Conservation (phyloP, 192 early-diverging fungal genomes). For the Entomortierella chlamydospora region DNA sequence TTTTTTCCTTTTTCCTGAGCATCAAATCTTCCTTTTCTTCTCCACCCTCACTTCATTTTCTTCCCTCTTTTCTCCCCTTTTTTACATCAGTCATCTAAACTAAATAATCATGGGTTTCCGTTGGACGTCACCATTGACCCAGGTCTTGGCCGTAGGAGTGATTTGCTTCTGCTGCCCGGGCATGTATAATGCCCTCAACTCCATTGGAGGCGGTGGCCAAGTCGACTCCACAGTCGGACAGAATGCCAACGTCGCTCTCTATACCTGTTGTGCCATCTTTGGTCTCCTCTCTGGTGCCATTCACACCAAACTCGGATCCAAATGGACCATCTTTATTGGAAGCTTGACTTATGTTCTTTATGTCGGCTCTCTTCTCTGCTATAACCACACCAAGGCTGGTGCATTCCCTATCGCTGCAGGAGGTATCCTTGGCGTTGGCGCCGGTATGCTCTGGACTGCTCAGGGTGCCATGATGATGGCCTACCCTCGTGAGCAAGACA, state of each 20-base stretch:
- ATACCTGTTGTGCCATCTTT: constrained; percentile 78
- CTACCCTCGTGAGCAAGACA: constrained; percentile 49
- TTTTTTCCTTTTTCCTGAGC: too few species aligned
- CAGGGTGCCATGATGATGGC: constrained; percentile 86
- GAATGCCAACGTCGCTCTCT: constrained; percentile 80
- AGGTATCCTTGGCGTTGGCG: constrained; percentile 82
- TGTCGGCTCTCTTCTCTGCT: constrained; percentile 75
- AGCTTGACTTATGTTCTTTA: constrained; percentile 79
- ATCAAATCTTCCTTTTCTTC: too few species aligned
- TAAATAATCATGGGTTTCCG: too few species aligned
- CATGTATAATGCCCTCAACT: constrained; percentile 75
- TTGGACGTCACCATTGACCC: constrained; percentile 69
- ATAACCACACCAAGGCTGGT: constrained; percentile 63
- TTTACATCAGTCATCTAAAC: too few species aligned
- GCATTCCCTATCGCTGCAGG: constrained; percentile 76
- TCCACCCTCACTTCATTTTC: too few species aligned
- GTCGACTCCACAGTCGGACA: constrained; percentile 64
- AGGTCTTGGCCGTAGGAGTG: constrained; percentile 75
- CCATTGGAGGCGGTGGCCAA: constrained; percentile 72
- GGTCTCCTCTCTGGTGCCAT: constrained; percentile 76
- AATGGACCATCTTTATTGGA: constrained; percentile 70
- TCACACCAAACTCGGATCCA: constrained; percentile 78
- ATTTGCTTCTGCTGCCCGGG: constrained; percentile 81
- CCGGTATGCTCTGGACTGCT: constrained; percentile 76
- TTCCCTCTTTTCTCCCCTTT: too few species aligned